These are phyloP conservation scores for Xanthoceras sorbifolium DNA, from an alignment of 345 rosid genomes.

Conservation along the genomic window DNA sequence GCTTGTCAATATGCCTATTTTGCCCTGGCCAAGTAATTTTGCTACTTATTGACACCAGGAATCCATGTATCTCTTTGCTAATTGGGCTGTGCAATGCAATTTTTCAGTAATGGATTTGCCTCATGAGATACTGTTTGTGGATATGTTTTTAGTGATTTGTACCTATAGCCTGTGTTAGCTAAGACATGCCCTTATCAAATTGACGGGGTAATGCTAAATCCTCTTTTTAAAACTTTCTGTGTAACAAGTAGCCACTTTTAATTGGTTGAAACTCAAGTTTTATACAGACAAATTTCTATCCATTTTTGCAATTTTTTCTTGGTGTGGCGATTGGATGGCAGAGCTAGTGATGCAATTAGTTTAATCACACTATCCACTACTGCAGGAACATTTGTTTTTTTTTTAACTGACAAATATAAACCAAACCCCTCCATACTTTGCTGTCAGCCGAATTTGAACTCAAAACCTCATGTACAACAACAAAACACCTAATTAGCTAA, in stretches of 20 bases:
- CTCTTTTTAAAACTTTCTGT: not conserved
- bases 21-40: not conserved
- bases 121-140: not conserved
- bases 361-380: not conserved
- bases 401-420: not conserved
- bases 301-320: not conserved
- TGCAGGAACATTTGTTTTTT: not conserved
- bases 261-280: not conserved
- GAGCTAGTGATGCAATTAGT: not conserved
- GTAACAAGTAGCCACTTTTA: not conserved
- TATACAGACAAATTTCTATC: not conserved
- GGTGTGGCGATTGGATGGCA: not conserved
- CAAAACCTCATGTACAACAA: not conserved
- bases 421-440: not conserved
- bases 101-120: slow-evolving; percentile 1
- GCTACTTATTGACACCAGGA: not conserved
- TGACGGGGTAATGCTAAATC: not conserved
- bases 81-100: not conserved
- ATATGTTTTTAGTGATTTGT: not conserved
- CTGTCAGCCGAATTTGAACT: too few relatives aligned
- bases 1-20: not conserved
- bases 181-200: not conserved
- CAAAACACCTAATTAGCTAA: not conserved
- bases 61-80: not conserved
- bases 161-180: not conserved